phyloP scores from a whole-genome alignment of 352 stramenopile genomes.

The Pythium rhizo-oryzae region DNA sequence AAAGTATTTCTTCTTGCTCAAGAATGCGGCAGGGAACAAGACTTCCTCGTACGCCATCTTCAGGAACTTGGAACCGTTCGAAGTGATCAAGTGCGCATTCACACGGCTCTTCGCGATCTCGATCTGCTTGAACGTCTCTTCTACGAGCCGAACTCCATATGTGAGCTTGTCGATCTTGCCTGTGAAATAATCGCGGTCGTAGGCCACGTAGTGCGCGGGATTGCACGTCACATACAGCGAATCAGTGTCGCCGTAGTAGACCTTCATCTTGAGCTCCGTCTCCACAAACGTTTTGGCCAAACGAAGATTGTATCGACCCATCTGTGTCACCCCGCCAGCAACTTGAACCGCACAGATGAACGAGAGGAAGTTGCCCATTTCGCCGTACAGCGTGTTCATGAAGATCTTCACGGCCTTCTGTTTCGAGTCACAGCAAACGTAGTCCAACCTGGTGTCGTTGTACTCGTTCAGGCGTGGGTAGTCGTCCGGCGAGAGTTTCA shows the following conservation, averaged over 20 bases:
- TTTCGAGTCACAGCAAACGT: not conserved
- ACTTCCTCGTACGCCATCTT: slow-evolving; percentile 9
- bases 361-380: not conserved
- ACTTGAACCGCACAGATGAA: not conserved
- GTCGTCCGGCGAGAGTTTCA: not conserved
- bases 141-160: not conserved
- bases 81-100: not conserved
- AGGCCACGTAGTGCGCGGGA: not conserved
- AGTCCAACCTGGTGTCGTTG: not conserved
- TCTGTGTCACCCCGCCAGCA: not conserved
- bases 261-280: not conserved
- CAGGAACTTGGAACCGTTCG: not conserved
- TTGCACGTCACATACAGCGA: not conserved
- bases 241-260: not conserved
- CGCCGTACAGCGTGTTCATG: slow-evolving; percentile 4
- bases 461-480: not conserved
- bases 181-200: slow-evolving; percentile 1
- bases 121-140: not conserved
- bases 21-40: not conserved
- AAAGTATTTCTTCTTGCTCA: slow-evolving; percentile 2
- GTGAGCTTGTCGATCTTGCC: slow-evolving; percentile 5
- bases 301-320: not conserved
- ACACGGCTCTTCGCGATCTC: not conserved
- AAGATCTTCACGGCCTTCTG: slow-evolving; percentile 1
- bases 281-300: not conserved